Evolutionary conservation across 306 rosid genomes (phyloP).

Genomic region (Arachis stenosperma): DNA sequence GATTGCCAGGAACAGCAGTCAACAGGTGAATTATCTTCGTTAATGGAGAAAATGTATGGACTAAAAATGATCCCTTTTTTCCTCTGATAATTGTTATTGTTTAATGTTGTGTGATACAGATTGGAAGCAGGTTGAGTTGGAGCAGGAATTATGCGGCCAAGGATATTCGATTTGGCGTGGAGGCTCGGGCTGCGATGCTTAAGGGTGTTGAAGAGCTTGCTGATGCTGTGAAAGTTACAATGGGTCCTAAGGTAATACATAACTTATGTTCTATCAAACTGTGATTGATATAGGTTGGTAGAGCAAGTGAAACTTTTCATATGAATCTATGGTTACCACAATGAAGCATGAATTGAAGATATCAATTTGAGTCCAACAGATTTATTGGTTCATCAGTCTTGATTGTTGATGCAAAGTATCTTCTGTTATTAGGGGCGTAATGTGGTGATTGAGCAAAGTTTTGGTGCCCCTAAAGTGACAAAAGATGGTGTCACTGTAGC

Average conservation of each 20-base stretch:
- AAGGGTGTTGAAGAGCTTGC: constrained; percentile 98
- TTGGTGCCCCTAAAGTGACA: constrained; percentile 95
- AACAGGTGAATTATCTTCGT: constrained; percentile 63
- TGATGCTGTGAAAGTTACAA: constrained; percentile 92
- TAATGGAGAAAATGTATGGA: background rate
- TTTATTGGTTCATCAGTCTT: constrained; percentile 7
- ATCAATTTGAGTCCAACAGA: background rate
- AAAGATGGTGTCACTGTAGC: constrained; percentile 99
- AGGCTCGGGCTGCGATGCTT: constrained; percentile 96
- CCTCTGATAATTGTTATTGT: background rate
- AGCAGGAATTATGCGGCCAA: constrained; percentile 91
- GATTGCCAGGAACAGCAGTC: constrained; percentile 62
- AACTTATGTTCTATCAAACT: background rate
- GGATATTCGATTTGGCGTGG: constrained; percentile 91
- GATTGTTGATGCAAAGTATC: constrained; percentile 5
- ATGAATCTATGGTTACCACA: background rate
- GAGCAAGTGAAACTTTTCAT: background rate
- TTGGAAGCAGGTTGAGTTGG: constrained; percentile 79
- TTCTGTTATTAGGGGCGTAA: constrained; percentile 74
- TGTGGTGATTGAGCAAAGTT: constrained; percentile 95
- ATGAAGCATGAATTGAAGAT: constrained; percentile 1
- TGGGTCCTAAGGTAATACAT: constrained; percentile 89
- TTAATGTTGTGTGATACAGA: constrained; percentile 42
- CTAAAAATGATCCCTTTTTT: background rate
- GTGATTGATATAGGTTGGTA: background rate